Base-by-base conservation (phyloP, 2,329 filamentous ascomycete genomes). In the Exophiala lecanii-corni region DNA sequence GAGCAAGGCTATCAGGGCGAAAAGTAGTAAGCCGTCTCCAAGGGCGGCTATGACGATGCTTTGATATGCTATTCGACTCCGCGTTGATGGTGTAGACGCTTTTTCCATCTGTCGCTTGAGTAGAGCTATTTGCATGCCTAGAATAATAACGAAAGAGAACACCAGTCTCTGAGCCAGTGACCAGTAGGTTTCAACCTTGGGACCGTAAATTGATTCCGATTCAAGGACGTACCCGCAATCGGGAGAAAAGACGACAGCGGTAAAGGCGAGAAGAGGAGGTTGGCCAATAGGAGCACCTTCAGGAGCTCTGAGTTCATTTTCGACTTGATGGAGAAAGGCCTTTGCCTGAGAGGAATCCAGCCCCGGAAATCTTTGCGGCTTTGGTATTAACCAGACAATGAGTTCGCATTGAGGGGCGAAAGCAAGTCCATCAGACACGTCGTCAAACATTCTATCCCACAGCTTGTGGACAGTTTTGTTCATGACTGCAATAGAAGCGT, bases 371-470 rank as follows among this genome's bases (percentile, higher is more conserved):
- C 57, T 31, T 55, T 51, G 56, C 3, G 68, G 68, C 48, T 72
- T 66, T 47, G 72, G 70, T 61, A 97, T 92, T 20, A 91, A 70
- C 62, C 89, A 97, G 41, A 94, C 69, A 37, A 98, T 70, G 58
- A 88, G 88, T 64, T 98, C 92, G 72, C 92, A 98, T 55, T 86
- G 84, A 1, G 88, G 87, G 23, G 75, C 65, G 13, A 67, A 68
- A 32, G 66, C 60, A 30, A 64, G 47, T 23, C 65, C 62, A 44
- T 69, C 61, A 12, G 74, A 66, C 4, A 72, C 78, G 49, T 84
- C 78, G 2, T 80, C 68, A 41, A 79, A 78, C 36, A 23, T 41
- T 13, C 23, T 48, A 12, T 59, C 40, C 53, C 51, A 78, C 0
- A 79, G 75, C 39, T 78, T 72, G 15, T 79, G 75, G 10, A 96